Conservation (phyloP, 2,329 filamentous ascomycete species). For the Bipolaris victoriae region DNA sequence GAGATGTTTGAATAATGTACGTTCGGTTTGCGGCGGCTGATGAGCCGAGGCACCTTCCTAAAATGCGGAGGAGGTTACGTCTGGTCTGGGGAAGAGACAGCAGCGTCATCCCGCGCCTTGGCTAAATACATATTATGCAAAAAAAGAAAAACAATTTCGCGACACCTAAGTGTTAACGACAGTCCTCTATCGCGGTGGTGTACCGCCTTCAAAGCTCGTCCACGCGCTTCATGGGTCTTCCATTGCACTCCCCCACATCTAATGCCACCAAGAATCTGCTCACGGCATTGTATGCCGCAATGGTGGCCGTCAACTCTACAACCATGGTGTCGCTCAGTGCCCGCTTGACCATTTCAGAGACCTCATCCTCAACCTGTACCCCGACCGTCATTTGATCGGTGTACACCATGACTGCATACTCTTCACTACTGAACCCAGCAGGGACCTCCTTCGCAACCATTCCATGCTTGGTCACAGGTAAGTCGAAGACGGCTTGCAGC, state of each 20-base stretch:
- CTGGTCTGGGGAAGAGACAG: conserved; percentile 29
- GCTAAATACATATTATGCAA: neutral
- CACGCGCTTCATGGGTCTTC: conserved; percentile 39
- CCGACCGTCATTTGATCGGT: conserved; percentile 83
- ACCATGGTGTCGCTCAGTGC: conserved; percentile 72
- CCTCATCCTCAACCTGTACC: conserved; percentile 70
- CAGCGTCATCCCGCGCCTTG: conserved; percentile 21
- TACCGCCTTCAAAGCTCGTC: conserved; percentile 31
- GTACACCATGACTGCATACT: conserved; percentile 74
- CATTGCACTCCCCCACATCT: conserved; percentile 63
- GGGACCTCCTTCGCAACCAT: conserved; percentile 24
- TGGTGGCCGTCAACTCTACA: conserved; percentile 79
- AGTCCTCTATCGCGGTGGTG: neutral
- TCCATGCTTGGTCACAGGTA: conserved; percentile 30
- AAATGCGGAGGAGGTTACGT: conserved; percentile 24
- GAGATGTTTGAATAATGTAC: conserved; percentile 10
- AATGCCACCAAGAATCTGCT: conserved; percentile 82
- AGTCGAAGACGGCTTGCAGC: conserved; percentile 55
- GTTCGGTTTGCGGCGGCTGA: conserved; percentile 35
- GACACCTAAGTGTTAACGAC: neutral
- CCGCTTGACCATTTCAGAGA: conserved; percentile 67
- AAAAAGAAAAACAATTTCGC: neutral
- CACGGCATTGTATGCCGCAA: conserved; percentile 83
- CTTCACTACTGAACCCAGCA: conserved; percentile 51
- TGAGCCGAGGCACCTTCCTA: conserved; percentile 29